These are phyloP conservation scores for Pyrenopolyporus hunteri DNA, from an alignment of 495 filamentous ascomycete species.

Conservation along the genomic window DNA sequence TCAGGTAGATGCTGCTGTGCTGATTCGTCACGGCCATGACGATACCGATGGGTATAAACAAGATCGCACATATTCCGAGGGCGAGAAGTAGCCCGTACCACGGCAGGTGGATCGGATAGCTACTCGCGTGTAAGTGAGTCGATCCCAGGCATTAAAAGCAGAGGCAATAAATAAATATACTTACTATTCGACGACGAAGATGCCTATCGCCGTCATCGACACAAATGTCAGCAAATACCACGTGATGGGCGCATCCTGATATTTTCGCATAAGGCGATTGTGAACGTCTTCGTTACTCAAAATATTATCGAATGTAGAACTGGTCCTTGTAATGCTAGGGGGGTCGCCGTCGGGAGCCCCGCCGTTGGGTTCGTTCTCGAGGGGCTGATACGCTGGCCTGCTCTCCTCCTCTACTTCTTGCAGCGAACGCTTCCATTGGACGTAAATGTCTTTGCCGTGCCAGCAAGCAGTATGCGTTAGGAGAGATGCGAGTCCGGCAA, in stretches of 20 bases:
- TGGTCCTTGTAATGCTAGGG: constrained; percentile 40
- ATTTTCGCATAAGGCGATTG: constrained; percentile 74
- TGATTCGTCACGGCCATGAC: constrained; percentile 88
- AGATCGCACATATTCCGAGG: constrained; percentile 70
- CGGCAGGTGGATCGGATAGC: constrained; percentile 74
- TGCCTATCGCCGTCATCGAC: constrained; percentile 72
- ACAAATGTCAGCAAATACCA: constrained; percentile 78
- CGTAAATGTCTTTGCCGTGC: constrained; percentile 78
- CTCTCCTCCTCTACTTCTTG: constrained; percentile 53
- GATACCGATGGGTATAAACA: constrained; percentile 81
- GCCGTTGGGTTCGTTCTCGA: constrained; percentile 39
- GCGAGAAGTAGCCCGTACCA: constrained; percentile 82
- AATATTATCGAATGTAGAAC: constrained; percentile 59
- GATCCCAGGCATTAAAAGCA: neutral
- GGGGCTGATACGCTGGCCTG: constrained; percentile 53
- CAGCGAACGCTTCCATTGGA: constrained; percentile 64
- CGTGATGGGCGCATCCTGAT: constrained; percentile 74
- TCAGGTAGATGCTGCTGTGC: constrained; percentile 78
- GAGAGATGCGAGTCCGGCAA: constrained; percentile 75
- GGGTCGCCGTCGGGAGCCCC: constrained; percentile 9
- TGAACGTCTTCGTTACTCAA: constrained; percentile 76
- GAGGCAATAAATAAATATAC: no score
- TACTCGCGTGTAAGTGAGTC: constrained; percentile 39
- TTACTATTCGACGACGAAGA: constrained; percentile 84
- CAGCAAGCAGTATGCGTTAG: constrained; percentile 74